phyloP scores from a whole-genome alignment of 2,329 filamentous ascomycete genomes.

The Cladorrhinum sp. region DNA sequence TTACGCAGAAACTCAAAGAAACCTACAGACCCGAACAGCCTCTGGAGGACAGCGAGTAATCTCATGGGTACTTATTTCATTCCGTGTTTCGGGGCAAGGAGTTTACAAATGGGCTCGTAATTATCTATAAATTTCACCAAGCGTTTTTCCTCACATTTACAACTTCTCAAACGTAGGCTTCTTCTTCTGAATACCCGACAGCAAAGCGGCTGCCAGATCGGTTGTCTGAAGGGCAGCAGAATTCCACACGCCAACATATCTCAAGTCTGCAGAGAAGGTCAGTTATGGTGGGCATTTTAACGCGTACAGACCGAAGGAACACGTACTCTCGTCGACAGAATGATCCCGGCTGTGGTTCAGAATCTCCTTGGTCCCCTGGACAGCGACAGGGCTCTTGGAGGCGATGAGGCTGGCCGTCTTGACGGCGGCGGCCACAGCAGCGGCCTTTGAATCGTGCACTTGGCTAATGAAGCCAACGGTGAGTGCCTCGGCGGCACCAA shows the following conservation, averaged over 20 bases:
- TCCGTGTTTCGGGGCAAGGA: background rate
- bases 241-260: conserved; percentile 88
- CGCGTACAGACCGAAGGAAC: background rate
- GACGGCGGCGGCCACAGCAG: conserved; percentile 60
- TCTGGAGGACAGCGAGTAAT: conserved; percentile 25
- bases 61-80: background rate
- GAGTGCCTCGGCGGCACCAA: conserved; percentile 65
- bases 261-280: conserved; percentile 51
- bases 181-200: conserved; percentile 73
- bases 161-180: conserved; percentile 84
- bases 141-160: conserved; percentile 39
- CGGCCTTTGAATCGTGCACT: conserved; percentile 61
- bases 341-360: conserved; percentile 80
- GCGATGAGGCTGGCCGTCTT: conserved; percentile 65
- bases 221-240: conserved; percentile 74
- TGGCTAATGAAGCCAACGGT: conserved; percentile 67
- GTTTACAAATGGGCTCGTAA: background rate
- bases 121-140: background rate
- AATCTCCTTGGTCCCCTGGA: conserved; percentile 83
- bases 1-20: conserved; percentile 31
- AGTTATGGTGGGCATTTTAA: background rate
- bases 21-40: conserved; percentile 34
- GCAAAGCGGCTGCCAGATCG: conserved; percentile 71
- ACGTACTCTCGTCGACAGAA: conserved; percentile 69
- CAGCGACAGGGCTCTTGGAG: conserved; percentile 81